Percentiles rank a stretch among this genome's conserved stretches.
Evolutionary conservation across 2,329 filamentous ascomycete genomes (phyloP).

Genomic region (Xylariaceae sp.): DNA sequence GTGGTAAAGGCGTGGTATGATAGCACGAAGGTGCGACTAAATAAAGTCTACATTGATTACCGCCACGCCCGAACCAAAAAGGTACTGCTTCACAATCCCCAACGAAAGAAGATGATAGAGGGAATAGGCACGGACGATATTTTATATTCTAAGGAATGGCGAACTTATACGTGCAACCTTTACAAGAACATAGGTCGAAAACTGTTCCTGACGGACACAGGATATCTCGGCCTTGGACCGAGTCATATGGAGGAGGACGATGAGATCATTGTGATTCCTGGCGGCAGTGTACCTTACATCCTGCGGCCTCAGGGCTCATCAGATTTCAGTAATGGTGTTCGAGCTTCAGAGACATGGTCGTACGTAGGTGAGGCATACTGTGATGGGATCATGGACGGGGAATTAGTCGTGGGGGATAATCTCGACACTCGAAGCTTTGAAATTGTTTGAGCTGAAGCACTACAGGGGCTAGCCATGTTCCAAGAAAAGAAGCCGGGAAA

Average conservation of each 20-base stretch:
- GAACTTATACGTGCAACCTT: slow-evolving; percentile 5
- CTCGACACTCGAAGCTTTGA: no score
- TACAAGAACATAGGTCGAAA: slow-evolving; percentile 11
- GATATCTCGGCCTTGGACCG: slow-evolving; percentile 40
- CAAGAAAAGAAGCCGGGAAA: no score
- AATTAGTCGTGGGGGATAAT: slow-evolving; percentile 17
- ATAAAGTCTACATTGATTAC: neutral
- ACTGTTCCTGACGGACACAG: slow-evolving; percentile 38
- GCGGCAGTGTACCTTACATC: no score
- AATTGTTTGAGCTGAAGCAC: no score
- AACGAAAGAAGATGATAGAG: no score
- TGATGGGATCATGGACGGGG: slow-evolving; percentile 44
- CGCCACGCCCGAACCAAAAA: neutral
- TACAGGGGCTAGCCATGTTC: no score
- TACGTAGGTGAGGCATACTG: slow-evolving; percentile 44
- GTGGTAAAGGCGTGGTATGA: neutral
- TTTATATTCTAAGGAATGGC: neutral
- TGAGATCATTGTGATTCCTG: slow-evolving; percentile 36
- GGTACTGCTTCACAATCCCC: neutral
- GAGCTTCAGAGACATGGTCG: slow-evolving; percentile 19
- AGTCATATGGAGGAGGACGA: slow-evolving; percentile 34
- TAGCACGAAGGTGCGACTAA: neutral
- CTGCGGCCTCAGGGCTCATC: slow-evolving; percentile 22
- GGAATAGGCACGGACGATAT: neutral
- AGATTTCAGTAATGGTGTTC: neutral